Evolutionary conservation across 2,329 filamentous ascomycete genomes (phyloP).

Genomic region (Claviceps sp.): DNA sequence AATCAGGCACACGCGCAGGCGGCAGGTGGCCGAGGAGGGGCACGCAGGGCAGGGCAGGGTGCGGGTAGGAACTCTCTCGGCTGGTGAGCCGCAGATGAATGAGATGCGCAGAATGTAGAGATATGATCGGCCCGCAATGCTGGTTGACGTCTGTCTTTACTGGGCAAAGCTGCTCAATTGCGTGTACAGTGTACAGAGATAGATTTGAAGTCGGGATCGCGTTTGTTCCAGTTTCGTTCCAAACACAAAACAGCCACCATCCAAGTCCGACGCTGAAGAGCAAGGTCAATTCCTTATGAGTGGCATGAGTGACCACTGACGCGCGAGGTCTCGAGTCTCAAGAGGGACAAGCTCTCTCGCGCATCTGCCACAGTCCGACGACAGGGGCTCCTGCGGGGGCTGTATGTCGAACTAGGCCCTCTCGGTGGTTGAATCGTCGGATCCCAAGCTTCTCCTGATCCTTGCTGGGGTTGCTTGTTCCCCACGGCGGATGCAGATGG

Average conservation of each 20-base stretch:
- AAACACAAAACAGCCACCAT: not conserved
- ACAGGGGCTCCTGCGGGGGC: slow-evolving; percentile 4
- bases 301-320: not conserved
- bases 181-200: not conserved
- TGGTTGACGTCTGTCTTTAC: not conserved
- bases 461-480: slow-evolving; percentile 1
- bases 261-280: not conserved
- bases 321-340: not conserved
- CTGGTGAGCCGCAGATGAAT: slow-evolving; percentile 5
- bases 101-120: not conserved
- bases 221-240: not conserved
- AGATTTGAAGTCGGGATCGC: not conserved
- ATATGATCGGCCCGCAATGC: not conserved
- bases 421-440: not conserved
- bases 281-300: slow-evolving; percentile 2
- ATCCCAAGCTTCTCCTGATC: slow-evolving; percentile 1
- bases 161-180: not conserved
- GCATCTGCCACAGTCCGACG: not conserved
- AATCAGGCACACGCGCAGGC: slow-evolving; percentile 7
- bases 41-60: slow-evolving; percentile 4
- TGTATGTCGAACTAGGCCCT: not conserved
- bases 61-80: slow-evolving; percentile 9
- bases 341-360: not conserved
- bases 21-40: slow-evolving; percentile 4
- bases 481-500: not conserved